Evolutionary conservation across 2,329 filamentous ascomycete genomes (phyloP).

Genomic region (Thermothelomyces thermophilus): DNA sequence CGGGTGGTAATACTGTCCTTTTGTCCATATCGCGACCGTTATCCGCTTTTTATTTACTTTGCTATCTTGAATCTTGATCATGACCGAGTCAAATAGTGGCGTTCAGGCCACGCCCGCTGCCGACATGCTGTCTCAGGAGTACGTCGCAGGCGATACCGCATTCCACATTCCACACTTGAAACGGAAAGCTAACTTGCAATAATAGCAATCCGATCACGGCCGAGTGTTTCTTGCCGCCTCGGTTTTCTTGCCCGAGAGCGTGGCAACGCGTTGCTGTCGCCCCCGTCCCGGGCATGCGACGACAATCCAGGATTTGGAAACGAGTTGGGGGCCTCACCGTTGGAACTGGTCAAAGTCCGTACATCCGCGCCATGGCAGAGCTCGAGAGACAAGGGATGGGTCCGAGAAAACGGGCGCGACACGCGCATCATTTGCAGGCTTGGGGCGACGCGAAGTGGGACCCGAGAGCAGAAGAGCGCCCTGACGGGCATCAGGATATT

Average conservation of each 20-base stretch:
- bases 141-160: background rate
- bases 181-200: background rate
- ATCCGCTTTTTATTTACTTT: constrained; percentile 7
- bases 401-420: constrained; percentile 32
- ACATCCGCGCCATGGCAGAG: constrained; percentile 26
- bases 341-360: constrained; percentile 6
- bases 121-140: constrained; percentile 5
- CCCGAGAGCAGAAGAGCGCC: constrained; percentile 5
- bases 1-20: background rate
- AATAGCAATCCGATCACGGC: constrained; percentile 22
- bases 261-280: constrained; percentile 31
- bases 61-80: constrained; percentile 1
- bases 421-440: constrained; percentile 27
- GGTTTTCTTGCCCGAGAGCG: constrained; percentile 18
- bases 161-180: too few relatives aligned
- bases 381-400: constrained; percentile 30
- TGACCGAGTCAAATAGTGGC: constrained; percentile 8
- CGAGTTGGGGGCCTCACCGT: constrained; percentile 23
- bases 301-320: constrained; percentile 29
- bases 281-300: constrained; percentile 15
- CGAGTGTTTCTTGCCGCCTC: constrained; percentile 23
- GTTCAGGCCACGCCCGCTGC: constrained; percentile 4
- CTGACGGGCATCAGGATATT: constrained; percentile 20
- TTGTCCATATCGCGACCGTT: constrained; percentile 7
- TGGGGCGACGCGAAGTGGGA: constrained; percentile 31